These are phyloP conservation scores for Dipodascopsis uninucleata DNA, from an alignment of 805 yeast genomes.

Conservation along the genomic window DNA sequence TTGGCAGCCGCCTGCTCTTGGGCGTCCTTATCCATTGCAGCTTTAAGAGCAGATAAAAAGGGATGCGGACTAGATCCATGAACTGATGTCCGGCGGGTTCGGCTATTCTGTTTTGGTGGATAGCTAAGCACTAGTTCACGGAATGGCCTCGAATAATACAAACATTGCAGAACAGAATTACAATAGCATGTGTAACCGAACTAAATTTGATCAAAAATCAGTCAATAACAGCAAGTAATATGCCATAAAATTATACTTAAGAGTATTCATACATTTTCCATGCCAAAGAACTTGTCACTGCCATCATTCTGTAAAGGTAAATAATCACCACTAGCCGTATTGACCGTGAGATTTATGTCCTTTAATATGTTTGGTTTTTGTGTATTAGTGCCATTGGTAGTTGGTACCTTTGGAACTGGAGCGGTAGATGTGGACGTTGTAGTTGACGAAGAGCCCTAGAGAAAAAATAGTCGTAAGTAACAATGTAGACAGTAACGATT, in stretches of 20 bases:
- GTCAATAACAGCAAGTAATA: background rate
- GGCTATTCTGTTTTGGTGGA: constrained; percentile 38
- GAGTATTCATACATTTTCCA: constrained; percentile 37
- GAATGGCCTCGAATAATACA: constrained; percentile 70
- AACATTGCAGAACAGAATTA: constrained; percentile 85
- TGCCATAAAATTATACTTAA: background rate
- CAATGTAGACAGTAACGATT: too few species aligned
- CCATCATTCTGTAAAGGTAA: constrained; percentile 14
- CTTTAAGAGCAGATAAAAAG: constrained; percentile 13
- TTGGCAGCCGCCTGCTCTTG: constrained; percentile 14
- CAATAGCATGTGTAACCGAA: constrained; percentile 85
- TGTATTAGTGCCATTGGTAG: constrained; percentile 1
- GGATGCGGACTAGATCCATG: constrained; percentile 21
- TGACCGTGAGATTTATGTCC: too few species aligned
- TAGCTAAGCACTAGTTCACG: constrained; percentile 52
- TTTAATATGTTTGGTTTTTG: too few species aligned
- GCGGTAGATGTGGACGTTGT: background rate
- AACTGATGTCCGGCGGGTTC: constrained; percentile 20
- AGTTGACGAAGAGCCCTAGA: background rate
- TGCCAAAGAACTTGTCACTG: constrained; percentile 40
- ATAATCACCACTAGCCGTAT: background rate
- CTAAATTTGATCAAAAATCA: background rate
- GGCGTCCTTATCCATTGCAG: constrained; percentile 22
- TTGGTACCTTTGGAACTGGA: background rate
- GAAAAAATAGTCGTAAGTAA: too few species aligned